A percentile compares a stretch with the other conserved stretches of the same genome.
phyloP scores from a whole-genome alignment of 768 basidiomycete species.

The Boletales sp. region DNA sequence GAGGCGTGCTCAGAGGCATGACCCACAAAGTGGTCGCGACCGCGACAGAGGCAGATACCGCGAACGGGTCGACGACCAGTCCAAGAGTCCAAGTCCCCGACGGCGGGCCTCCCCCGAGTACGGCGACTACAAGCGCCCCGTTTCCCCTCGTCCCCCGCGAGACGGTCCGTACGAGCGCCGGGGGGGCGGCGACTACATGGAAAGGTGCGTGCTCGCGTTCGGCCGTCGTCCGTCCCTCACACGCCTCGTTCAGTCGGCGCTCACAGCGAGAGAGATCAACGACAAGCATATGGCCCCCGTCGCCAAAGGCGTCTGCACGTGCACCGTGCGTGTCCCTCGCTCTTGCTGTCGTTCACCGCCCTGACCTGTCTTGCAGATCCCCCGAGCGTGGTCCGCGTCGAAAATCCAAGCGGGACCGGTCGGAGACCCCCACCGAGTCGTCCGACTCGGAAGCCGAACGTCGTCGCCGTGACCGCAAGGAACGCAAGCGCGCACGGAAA shows the following conservation, averaged over 20 bases:
- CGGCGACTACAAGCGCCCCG: conserved; percentile 49
- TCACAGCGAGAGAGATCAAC: conserved; percentile 56
- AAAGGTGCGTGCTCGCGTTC: conserved; percentile 47
- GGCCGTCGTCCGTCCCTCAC: not conserved
- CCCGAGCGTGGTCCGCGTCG: conserved; percentile 50
- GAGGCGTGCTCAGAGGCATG: not conserved
- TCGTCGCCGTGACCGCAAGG: conserved; percentile 55
- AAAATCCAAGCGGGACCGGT: conserved; percentile 58
- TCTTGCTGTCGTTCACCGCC: not conserved
- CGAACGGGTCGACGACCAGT: conserved; percentile 16
- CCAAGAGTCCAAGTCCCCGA: conserved; percentile 12
- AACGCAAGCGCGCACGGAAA: conserved; percentile 52
- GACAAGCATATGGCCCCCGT: conserved; percentile 76
- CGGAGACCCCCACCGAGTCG: conserved; percentile 40
- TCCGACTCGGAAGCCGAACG: conserved; percentile 56
- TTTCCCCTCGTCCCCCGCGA: conserved; percentile 34
- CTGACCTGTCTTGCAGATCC: conserved; percentile 40
- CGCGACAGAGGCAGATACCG: conserved; percentile 13
- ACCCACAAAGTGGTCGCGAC: not conserved
- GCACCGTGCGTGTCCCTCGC: conserved; percentile 41
- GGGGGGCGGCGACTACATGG: conserved; percentile 54
- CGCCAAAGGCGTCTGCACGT: conserved; percentile 67
- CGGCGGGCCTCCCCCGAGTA: conserved; percentile 58
- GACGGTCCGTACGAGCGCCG: conserved; percentile 18
- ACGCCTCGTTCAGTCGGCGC: conserved; percentile 53